Evolutionary conservation across 2,329 filamentous ascomycete species (phyloP), one percentile per base, ranked within the genome.

Genomic region (Neofusicoccum laricinum): DNA sequence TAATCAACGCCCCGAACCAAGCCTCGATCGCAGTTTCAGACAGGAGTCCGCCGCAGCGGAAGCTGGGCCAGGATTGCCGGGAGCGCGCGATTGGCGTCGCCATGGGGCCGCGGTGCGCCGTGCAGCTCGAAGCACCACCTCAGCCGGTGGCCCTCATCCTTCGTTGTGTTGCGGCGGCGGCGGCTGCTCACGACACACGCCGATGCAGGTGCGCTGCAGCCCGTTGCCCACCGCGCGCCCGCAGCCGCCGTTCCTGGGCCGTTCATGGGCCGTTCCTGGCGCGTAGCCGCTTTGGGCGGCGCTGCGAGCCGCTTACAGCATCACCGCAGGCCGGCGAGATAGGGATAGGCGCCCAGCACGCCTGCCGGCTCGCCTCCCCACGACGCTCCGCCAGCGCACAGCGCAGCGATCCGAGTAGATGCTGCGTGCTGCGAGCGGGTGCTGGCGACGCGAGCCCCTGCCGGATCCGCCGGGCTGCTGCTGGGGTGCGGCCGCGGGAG

Each of bases 11-110:
- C 21, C 30, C 49, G 19, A 19, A 59, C 55, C 55, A 46, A 59
- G 55, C 55, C 55, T 59, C 55, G 55, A 59, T 59, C 25, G 55
- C 30, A 46, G 41, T 59, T 46, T 59, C 55, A 59, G 55, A n/a
- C 41, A 46, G n/a, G 55, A 59, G 55, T 59, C 55, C 55, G 55
- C 55, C 55, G 55, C 55, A 46, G 55, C 55, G 55, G 55, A 36
- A 45, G 55, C 55, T 59, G 55, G 41, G 55, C 55, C 55, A 59
- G 55, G 55, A 59, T 59, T 45, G 41, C 55, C 55, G 55, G 55
- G 55, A 45, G 55, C 55, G 53, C 19, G 55, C 55, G 55, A 46
- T 46, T 38, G 30, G 55, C 55, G 41, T 36, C n/a, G 55, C 40
- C 25, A 3, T 38, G 30, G 14, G 32, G 49, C 49, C 30, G 30